Base-by-base conservation (phyloP, 2,329 filamentous ascomycete genomes). In the Nemania serpens region DNA sequence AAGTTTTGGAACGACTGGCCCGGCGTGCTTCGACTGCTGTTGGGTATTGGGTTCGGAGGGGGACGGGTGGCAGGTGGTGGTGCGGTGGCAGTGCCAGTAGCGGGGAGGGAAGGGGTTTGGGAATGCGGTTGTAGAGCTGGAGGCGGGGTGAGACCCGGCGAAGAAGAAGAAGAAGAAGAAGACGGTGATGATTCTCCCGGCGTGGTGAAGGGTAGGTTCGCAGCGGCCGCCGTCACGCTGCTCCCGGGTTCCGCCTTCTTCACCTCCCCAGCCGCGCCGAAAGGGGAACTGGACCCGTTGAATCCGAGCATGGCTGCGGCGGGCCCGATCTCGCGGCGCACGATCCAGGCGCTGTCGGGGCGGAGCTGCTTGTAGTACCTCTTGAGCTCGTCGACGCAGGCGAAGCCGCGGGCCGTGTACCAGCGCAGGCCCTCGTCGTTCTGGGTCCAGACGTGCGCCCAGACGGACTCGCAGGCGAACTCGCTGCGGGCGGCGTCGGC, bases 391-490 rank as follows among this genome's bases (percentile, higher is more conserved):
- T 76, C 78, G 50, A 81, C 77, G 52, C 78, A 77, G 59, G 70
- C 68, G 71, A 90, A 90, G 2, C 85, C 84, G 10, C 84, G 79
- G 22, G 79, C 77, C 34, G 76, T 69, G 74, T 90, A 90, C 87
- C 87, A 90, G 59, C 77, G 77, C 62, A 89, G 74, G 0, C 82
- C 87, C 18, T 88, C 86, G 2, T 82, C 79, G 71, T 88, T 89
- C 61, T 86, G 81, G 11, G 86, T 87, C 87, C 87, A 90, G 15
- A 89, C 87, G 71, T 90, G 87, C 4, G 87, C 87, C 65, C 85
- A 88, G 15, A 88, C 76, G 45, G 78, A 78, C 53, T 79, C 69
- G 63, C 78, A 72, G 15, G 64, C 74, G 3, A 75, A 75, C 11
- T 74, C 73, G 42, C 67, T 71, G 9, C 70, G 68, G 12, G 74